Conservation (phyloP, 495 filamentous ascomycete genomes). For the Haplographium delicatum region DNA sequence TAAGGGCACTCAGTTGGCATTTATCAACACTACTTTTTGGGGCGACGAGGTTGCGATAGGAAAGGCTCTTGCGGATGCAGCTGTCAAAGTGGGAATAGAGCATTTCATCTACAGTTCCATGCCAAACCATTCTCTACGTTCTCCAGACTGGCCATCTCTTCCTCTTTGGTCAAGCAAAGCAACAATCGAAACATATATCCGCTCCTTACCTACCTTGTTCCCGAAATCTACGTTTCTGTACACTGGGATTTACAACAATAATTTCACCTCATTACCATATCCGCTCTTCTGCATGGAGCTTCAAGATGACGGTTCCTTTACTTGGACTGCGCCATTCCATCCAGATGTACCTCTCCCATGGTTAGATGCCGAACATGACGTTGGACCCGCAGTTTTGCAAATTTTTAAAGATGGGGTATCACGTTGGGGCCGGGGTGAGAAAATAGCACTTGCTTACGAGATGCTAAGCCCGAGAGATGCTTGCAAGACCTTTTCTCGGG, state of each 20-base stretch:
- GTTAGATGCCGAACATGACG: slow-evolving; percentile 95
- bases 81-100: slow-evolving; percentile 74
- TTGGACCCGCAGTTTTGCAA: slow-evolving; percentile 89
- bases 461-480: slow-evolving; percentile 78
- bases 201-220: slow-evolving; percentile 61
- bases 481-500: slow-evolving; percentile 71
- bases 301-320: slow-evolving; percentile 74
- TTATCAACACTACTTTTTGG: slow-evolving; percentile 98
- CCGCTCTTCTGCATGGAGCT: slow-evolving; percentile 93
- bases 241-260: slow-evolving; percentile 97
- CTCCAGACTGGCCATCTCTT: slow-evolving; percentile 60
- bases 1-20: slow-evolving; percentile 76
- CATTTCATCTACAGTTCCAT: slow-evolving; percentile 96
- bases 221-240: slow-evolving; percentile 71
- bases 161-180: slow-evolving; percentile 92
- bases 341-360: slow-evolving; percentile 85
- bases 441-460: slow-evolving; percentile 82
- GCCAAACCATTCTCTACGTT: slow-evolving; percentile 84
- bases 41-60: slow-evolving; percentile 91
- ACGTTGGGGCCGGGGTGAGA: slow-evolving; percentile 70
- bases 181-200: slow-evolving; percentile 84
- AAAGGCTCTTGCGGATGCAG: slow-evolving; percentile 79
- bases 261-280: slow-evolving; percentile 90
- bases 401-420: slow-evolving; percentile 88
- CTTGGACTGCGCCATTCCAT: slow-evolving; percentile 94